Base-by-base conservation (phyloP, 495 filamentous ascomycete genomes). In the Cercophora scortea region DNA sequence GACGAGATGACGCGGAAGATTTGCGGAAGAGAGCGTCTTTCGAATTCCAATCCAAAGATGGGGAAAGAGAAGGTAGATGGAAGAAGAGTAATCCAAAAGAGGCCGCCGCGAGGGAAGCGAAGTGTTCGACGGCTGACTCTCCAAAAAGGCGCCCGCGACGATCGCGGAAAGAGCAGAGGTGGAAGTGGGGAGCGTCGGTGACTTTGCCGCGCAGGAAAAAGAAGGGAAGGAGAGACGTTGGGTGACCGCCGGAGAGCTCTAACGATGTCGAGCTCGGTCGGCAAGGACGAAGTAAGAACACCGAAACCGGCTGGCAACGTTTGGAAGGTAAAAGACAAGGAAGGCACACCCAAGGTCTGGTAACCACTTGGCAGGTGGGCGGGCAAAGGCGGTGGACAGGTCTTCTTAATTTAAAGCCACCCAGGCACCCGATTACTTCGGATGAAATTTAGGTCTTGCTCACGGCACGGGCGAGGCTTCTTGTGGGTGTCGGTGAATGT, bases 1-100 rank as follows among this genome's bases (percentile, higher is more conserved):
- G 52, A 50, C 54, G 34, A 47, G 49, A 46, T 36, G 43, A 51
- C 17, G 8, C 41, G 49, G 53, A 36, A 48, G 45, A 25, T 25
- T 25, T 25, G 25, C 25, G 25, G 25, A 25, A 51, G 42, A 50
- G 47, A 33, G 35, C 47, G 42, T 39, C 13, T 25, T 51, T 39
- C 44, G 40, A 38, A 42, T 42, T 32, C 25, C 50, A 15, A 8
- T n/a, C 34, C 42, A 3, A 50, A 17, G 46, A 32, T 8, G 50
- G 44, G 19, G 40, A 42, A 40, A 47, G 47, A 52, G 43, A 47
- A 44, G 56, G 45, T 34, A 47, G 45, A 42, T 49, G 50, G 52
- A 36, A 42, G 34, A 45, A 53, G 49, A 50, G 53, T 45, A 50
- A 49, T 49, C 44, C 54, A 60, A 52, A 50, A 57, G 18, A 16